Evolutionary conservation across 352 stramenopile genomes (phyloP), one percentile per base, ranked within the genome.

Genomic region (Hyaloperonospora brassicae): DNA sequence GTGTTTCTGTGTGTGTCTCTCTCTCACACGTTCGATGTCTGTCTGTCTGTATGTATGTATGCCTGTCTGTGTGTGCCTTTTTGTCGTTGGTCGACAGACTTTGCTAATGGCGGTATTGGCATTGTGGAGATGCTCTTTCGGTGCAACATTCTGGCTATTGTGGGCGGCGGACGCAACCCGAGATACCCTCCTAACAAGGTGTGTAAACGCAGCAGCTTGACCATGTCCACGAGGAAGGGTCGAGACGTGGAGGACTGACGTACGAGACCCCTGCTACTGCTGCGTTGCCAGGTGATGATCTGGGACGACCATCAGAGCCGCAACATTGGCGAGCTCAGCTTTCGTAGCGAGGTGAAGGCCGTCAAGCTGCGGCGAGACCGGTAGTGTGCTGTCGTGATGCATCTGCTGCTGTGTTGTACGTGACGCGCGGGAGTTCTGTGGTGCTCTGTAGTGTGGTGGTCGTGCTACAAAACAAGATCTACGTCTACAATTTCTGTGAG

Each of bases 51-150:
- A 4, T 35, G 9, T 22, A 22, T 47, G 22, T 35, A 6, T 46
- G 4, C 8, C 8, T 34, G 4, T 8, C 27, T 34, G 4, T 34
- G 27, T 34, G 4, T 13, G 25, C 8, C 3, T 5, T 1, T 27
- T 13, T 54, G 14, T 46, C 34, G 3, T n/a, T 41, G 24, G 9
- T 57, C 7, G 40, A 23, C 23, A 94, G 86, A 96, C 60, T 97
- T 97, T 57, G 82, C 84, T 41, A 95, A 90, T 81, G 92, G 90
- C 43, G 95, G 96, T 27, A 98, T 99, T 53, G 96, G 95, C 12
- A 95, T 96, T 54, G 96, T 99, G 5, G 96, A 99, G 79, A 99
- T 99, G 96, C 86, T 99, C 2, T 99, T 98, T 70, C 89, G 97
- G 21, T 98, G 94, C 72, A 99, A 99, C 68, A 93, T 99, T 24